phyloP scores from a whole-genome alignment of 2,329 filamentous ascomycete genomes.

The Diaporthe citri region DNA sequence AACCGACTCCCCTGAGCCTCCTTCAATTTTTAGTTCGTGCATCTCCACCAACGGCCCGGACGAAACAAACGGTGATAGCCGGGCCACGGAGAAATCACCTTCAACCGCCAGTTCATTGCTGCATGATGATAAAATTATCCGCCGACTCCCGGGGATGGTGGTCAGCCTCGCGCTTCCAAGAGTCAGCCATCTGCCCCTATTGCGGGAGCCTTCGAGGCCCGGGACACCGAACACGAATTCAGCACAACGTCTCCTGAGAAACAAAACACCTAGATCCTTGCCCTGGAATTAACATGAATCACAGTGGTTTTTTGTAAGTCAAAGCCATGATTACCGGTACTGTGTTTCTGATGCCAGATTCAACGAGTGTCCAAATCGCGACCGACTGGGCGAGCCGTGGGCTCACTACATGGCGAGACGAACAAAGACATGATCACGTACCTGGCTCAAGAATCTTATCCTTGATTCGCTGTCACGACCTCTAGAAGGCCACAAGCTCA shows the following conservation, averaged over 20 bases:
- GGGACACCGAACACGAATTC: not conserved
- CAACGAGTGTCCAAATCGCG: not conserved
- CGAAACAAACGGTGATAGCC: constrained; percentile 10
- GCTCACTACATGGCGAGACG: not conserved
- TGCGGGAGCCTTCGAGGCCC: not conserved
- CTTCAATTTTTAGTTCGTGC: not conserved
- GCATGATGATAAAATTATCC: constrained; percentile 17
- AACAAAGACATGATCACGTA: not conserved
- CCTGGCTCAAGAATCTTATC: not conserved
- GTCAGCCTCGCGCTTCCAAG: not conserved
- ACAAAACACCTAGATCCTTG: not conserved
- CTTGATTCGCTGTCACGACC: not conserved
- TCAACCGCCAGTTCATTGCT: not conserved
- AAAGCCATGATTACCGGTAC: not conserved
- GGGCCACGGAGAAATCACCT: constrained; percentile 14
- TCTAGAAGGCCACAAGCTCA: not conserved
- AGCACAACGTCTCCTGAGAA: not conserved
- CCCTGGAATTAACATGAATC: not conserved
- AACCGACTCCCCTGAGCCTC: not conserved
- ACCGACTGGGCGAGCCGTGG: not conserved
- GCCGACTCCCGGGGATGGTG: not conserved
- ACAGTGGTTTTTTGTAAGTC: not conserved
- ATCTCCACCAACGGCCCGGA: constrained; percentile 15
- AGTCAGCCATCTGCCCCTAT: not conserved
- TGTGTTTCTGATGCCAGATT: not conserved